Conservation (phyloP, 202 grass and related monocot genomes). For the Alloteropsis angusta region DNA sequence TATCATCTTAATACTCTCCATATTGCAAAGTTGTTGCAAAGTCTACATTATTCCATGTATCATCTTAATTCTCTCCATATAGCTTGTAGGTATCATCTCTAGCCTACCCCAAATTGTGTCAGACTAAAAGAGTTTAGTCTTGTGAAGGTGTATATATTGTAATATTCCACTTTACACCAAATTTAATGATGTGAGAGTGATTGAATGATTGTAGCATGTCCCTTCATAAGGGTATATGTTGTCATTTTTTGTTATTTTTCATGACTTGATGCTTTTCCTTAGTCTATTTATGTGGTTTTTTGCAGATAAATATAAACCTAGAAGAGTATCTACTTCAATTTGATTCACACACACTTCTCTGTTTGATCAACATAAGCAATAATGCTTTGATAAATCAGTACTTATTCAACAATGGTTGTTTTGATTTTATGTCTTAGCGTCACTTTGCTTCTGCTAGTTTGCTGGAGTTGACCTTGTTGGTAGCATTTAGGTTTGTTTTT, state of each 20-base stretch:
- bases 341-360: neutral
- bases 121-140: neutral
- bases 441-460: neutral
- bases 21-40: neutral
- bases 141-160: neutral
- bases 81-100: neutral
- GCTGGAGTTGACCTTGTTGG: neutral
- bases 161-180: neutral
- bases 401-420: neutral
- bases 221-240: neutral
- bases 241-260: neutral
- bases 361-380: neutral
- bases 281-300: neutral
- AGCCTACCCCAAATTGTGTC: neutral
- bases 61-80: neutral
- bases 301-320: neutral
- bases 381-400: neutral
- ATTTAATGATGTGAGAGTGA: neutral
- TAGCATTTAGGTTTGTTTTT: neutral
- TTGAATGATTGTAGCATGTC: neutral
- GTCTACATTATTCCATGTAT: neutral
- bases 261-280: neutral
- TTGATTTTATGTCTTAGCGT: neutral
- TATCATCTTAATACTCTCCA: neutral
- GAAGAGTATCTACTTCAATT: neutral